These are phyloP conservation scores for Handroanthus guayacan DNA, from an alignment of 257 asterid genomes.

Conservation along the genomic window DNA sequence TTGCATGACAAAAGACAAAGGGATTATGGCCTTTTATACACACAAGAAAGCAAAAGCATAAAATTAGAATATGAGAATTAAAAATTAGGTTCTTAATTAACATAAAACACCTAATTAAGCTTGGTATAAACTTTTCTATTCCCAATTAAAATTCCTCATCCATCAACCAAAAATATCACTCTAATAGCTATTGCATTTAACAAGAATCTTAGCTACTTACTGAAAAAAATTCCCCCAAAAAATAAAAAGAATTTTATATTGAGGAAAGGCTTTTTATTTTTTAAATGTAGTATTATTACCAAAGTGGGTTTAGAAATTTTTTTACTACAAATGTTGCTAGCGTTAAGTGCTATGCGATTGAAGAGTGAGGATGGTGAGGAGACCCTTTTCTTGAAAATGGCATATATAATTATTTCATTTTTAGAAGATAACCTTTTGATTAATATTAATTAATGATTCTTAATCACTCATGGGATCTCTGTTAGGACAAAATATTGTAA, in stretches of 20 bases:
- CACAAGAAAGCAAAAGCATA: conserved; percentile 8
- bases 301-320: conserved; percentile 46
- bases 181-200: conserved; percentile 32
- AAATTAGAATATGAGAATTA: conserved; percentile 10
- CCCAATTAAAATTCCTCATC: conserved; percentile 61
- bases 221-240: neutral
- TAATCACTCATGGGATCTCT: conserved; percentile 20
- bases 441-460: conserved; percentile 16
- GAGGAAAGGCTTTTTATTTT: conserved; percentile 6
- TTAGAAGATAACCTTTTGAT: conserved; percentile 5
- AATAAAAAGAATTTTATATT: conserved; percentile 5
- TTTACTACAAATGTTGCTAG: conserved; percentile 52
- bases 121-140: conserved; percentile 52
- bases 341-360: conserved; percentile 68
- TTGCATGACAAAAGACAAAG: neutral
- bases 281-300: conserved; percentile 29
- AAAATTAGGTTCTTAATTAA: conserved; percentile 3
- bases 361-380: conserved; percentile 66
- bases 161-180: conserved; percentile 39
- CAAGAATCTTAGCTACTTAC: conserved; percentile 44
- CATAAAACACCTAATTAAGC: conserved; percentile 30
- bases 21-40: conserved; percentile 40
- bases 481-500: neutral
- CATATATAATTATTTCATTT: conserved; percentile 13
- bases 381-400: conserved; percentile 55